Conservation (phyloP, 2,329 filamentous ascomycete species). For the Hymenotorrendiella dingleyae region DNA sequence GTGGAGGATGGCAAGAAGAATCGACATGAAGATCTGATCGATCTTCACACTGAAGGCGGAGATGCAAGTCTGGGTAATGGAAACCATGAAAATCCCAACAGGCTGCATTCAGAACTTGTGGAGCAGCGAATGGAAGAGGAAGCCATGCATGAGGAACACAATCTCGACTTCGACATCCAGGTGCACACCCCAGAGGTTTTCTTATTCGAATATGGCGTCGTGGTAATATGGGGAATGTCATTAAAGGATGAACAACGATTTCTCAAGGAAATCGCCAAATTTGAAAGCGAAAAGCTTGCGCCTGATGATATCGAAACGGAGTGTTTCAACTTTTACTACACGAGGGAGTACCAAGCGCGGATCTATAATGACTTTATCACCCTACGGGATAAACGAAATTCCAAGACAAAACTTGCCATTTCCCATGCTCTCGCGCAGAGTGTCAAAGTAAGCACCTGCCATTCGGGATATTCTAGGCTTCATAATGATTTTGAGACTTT, state of each 20-base stretch:
- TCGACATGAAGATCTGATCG: slow-evolving; percentile 56
- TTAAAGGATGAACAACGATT: slow-evolving; percentile 84
- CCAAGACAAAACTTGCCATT: slow-evolving; percentile 97
- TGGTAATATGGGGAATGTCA: slow-evolving; percentile 98
- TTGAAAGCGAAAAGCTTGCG: slow-evolving; percentile 83
- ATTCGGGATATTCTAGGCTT: no score
- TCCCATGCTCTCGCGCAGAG: slow-evolving; percentile 93
- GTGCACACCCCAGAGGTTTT: slow-evolving; percentile 94
- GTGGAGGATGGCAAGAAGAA: slow-evolving; percentile 53
- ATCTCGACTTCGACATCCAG: slow-evolving; percentile 74
- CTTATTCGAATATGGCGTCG: slow-evolving; percentile 93
- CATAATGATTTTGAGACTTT: no score
- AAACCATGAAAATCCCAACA: slow-evolving; percentile 18
- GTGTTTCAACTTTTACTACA: slow-evolving; percentile 99
- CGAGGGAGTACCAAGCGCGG: slow-evolving; percentile 90
- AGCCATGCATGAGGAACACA: slow-evolving; percentile 31
- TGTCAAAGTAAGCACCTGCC: slow-evolving; percentile 80
- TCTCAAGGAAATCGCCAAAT: slow-evolving; percentile 88
- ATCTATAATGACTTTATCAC: slow-evolving; percentile 99
- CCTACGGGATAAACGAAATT: slow-evolving; percentile 85
- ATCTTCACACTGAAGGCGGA: slow-evolving; percentile 42
- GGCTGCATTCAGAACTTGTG: slow-evolving; percentile 20
- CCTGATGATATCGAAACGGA: slow-evolving; percentile 90
- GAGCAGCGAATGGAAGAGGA: slow-evolving; percentile 34
- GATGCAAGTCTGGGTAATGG: slow-evolving; percentile 31